phyloP scores from a whole-genome alignment of 768 basidiomycete species.

The Lentinula aciculospora region DNA sequence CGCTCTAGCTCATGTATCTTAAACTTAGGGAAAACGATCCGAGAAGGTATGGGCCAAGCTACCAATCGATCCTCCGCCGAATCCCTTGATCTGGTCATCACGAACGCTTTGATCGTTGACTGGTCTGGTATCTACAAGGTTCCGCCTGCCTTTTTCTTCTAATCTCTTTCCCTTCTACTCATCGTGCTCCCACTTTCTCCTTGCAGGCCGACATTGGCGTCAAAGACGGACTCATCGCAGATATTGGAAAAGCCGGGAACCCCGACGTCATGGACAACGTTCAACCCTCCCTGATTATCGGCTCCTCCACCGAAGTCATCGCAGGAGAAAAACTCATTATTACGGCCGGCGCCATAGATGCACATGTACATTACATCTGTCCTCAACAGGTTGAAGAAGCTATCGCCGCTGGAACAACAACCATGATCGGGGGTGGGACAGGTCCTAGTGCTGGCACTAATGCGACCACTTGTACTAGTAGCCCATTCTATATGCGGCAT shows the following conservation, averaged over 20 bases:
- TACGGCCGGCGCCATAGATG: conserved; percentile 91
- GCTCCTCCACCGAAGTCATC: conserved; percentile 91
- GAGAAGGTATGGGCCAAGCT: conserved; percentile 96
- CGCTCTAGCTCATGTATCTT: not conserved
- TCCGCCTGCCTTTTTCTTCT: not conserved
- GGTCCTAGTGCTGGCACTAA: conserved; percentile 87
- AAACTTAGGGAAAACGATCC: conserved; percentile 75
- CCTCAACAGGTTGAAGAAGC: conserved; percentile 90
- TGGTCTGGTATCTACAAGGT: conserved; percentile 97
- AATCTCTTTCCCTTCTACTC: not conserved
- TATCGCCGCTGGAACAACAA: conserved; percentile 79
- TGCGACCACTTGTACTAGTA: conserved; percentile 93
- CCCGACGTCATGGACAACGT: conserved; percentile 88
- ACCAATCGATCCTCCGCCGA: conserved; percentile 63
- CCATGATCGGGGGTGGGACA: conserved; percentile 94
- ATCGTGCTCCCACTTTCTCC: not conserved
- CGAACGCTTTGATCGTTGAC: conserved; percentile 91
- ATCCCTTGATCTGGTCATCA: conserved; percentile 88
- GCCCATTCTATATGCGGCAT: conserved; percentile 80
- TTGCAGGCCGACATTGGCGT: conserved; percentile 91
- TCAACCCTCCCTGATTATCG: conserved; percentile 66
- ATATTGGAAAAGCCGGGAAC: conserved; percentile 97
- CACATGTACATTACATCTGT: conserved; percentile 92
- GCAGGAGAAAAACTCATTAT: conserved; percentile 93
- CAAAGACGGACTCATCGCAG: conserved; percentile 73